Evolutionary conservation across 140 eudicot species (phyloP).

Genomic region (Erigeron philadelphicus): DNA sequence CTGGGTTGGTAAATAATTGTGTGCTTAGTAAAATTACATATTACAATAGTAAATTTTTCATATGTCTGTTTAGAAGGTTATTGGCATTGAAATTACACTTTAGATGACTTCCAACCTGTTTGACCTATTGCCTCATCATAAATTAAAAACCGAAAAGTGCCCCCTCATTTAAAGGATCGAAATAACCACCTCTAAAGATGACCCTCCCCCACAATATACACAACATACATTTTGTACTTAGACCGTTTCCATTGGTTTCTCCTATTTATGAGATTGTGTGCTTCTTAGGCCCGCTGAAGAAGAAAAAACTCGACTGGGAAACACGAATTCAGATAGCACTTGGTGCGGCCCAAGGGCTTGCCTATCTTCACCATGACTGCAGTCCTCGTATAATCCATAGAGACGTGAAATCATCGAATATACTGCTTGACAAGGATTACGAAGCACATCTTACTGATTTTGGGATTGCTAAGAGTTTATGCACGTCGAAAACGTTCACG

Average conservation of each 20-base stretch:
- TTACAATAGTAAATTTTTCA: no score
- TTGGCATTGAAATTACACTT: no score
- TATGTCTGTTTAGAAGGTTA: no score
- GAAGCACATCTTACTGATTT: constrained; percentile 96
- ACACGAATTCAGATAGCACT: constrained; percentile 76
- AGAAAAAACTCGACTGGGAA: constrained; percentile 82
- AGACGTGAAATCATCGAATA: constrained; percentile 93
- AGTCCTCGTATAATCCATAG: constrained; percentile 94
- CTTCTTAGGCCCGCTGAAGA: constrained; percentile 62
- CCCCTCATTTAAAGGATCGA: no score
- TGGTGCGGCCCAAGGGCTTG: constrained; percentile 95
- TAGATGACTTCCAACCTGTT: no score
- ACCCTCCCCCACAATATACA: no score
- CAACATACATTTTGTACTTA: not conserved
- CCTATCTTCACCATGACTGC: constrained; percentile 94
- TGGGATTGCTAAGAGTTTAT: constrained; percentile 87
- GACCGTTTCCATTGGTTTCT: not conserved
- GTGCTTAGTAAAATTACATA: no score
- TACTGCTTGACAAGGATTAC: constrained; percentile 70
- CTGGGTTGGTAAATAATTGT: no score
- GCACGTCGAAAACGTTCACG: constrained; percentile 70
- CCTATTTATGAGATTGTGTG: not conserved
- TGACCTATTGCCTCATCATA: no score
- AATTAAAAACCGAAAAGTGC: no score
- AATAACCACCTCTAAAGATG: no score